Conservation (phyloP, 805 yeast species). For the Kluyveromyces wickerhamii region DNA sequence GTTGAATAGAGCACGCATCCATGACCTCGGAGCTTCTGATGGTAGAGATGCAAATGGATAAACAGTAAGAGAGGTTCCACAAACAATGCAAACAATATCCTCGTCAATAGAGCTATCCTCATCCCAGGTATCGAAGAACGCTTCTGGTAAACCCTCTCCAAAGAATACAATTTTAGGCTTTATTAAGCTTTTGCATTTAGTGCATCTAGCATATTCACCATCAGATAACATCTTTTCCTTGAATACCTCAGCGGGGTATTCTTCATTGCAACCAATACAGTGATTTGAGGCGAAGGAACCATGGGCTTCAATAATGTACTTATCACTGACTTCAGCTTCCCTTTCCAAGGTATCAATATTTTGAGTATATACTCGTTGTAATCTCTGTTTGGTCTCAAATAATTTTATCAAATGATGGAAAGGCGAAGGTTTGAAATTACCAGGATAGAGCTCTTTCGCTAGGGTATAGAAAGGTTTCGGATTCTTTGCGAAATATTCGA, state of each 20-base stretch:
- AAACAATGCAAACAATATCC: constrained; percentile 70
- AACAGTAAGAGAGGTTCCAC: constrained; percentile 88
- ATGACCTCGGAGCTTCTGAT: constrained; percentile 41
- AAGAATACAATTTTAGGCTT: constrained; percentile 94
- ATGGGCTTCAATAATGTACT: constrained; percentile 79
- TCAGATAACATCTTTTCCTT: constrained; percentile 31
- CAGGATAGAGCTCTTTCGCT: constrained; percentile 83
- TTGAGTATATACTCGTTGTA: constrained; percentile 78
- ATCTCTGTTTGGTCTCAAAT: constrained; percentile 52
- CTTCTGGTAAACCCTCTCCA: constrained; percentile 76
- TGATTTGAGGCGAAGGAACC: constrained; percentile 85
- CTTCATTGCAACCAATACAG: constrained; percentile 66
- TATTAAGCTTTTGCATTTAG: constrained; percentile 61
- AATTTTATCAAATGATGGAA: constrained; percentile 69
- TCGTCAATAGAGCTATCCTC: constrained; percentile 35
- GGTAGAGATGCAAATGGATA: constrained; percentile 87
- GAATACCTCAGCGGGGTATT: constrained; percentile 42
- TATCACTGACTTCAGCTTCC: constrained; percentile 63
- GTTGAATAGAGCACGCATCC: constrained; percentile 62
- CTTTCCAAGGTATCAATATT: constrained; percentile 90
- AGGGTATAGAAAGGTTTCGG: constrained; percentile 82
- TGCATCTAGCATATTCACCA: constrained; percentile 40
- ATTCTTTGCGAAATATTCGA: constrained; percentile 63
- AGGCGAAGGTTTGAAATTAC: constrained; percentile 72
- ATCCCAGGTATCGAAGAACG: constrained; percentile 66